Evolutionary conservation across 2,329 filamentous ascomycete genomes (phyloP).

Genomic region (Fusarium acutatum): DNA sequence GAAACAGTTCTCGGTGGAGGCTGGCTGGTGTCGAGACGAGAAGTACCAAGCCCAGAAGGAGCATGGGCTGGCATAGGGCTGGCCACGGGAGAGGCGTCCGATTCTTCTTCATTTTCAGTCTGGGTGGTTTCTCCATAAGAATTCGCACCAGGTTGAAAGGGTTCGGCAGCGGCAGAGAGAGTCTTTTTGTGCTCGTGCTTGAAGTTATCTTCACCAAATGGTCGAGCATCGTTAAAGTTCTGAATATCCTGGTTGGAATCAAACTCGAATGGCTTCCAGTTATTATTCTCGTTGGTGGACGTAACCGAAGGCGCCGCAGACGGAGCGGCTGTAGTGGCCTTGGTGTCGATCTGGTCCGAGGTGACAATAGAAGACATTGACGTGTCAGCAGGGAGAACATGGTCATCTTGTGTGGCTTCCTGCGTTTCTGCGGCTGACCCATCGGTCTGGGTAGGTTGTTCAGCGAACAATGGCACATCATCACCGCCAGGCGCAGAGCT

Average conservation of each 20-base stretch:
- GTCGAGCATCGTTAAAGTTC: constrained; percentile 61
- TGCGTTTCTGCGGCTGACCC: constrained; percentile 19
- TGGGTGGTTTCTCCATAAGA: constrained; percentile 39
- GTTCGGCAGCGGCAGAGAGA: constrained; percentile 72
- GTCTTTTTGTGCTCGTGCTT: constrained; percentile 60
- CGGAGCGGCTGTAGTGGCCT: constrained; percentile 60
- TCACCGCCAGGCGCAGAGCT: constrained; percentile 73
- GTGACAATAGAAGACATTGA: constrained; percentile 63
- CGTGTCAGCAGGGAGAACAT: constrained; percentile 54
- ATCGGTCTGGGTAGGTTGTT: constrained; percentile 50
- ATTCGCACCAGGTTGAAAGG: constrained; percentile 66
- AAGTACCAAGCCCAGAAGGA: constrained; percentile 29
- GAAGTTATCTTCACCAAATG: constrained; percentile 56
- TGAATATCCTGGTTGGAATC: constrained; percentile 57
- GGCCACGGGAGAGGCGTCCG: constrained; percentile 33
- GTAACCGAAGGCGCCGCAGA: constrained; percentile 62
- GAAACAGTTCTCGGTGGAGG: constrained; percentile 45
- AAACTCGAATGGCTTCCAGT: constrained; percentile 67
- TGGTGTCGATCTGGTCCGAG: constrained; percentile 63
- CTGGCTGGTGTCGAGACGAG: constrained; percentile 34
- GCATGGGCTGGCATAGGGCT: constrained; percentile 33
- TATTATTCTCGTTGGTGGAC: constrained; percentile 60
- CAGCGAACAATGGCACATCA: constrained; percentile 78
- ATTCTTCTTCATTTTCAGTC: constrained; percentile 32
- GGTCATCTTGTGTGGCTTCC: constrained; percentile 47